Conservation (phyloP, 1,139 yeast genomes). For the Komagataea norvegica region DNA sequence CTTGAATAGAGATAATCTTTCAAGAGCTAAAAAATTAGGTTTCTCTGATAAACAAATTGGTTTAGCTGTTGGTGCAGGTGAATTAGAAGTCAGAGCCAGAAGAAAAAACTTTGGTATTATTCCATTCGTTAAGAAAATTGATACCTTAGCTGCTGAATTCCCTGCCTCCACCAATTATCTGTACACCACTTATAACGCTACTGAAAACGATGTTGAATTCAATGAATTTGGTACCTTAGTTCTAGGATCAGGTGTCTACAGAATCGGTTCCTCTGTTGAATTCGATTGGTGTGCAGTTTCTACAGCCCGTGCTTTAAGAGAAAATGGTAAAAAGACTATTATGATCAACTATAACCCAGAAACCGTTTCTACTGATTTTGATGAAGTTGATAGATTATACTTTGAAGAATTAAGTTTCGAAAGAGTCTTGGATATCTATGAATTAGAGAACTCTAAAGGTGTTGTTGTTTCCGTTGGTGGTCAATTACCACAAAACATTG, state of each 20-base stretch:
- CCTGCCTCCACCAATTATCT: conserved; percentile 95
- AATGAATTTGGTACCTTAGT: conserved; percentile 92
- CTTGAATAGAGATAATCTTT: conserved; percentile 63
- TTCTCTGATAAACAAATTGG: conserved; percentile 95
- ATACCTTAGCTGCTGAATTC: conserved; percentile 97
- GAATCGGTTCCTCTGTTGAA: conserved; percentile 98
- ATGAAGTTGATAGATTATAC: conserved; percentile 94
- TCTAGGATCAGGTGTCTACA: conserved; percentile 95
- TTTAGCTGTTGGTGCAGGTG: conserved; percentile 58
- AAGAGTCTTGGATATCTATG: conserved; percentile 96
- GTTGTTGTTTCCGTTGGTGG: conserved; percentile 98
- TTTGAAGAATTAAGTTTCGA: conserved; percentile 93
- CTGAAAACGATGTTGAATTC: conserved; percentile 76
- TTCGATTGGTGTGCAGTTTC: conserved; percentile 99
- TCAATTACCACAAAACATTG: conserved; percentile 96
- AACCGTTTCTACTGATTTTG: conserved; percentile 97
- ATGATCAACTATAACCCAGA: conserved; percentile 99
- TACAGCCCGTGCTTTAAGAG: conserved; percentile 91
- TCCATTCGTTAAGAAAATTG: conserved; percentile 95
- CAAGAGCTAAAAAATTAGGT: conserved; percentile 87
- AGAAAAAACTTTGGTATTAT: conserved; percentile 75
- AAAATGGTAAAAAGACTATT: conserved; percentile 80
- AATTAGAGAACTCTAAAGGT: conserved; percentile 82
- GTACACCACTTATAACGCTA: conserved; percentile 94
- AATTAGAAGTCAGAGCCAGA: conserved; percentile 72